Evolutionary conservation across 352 stramenopile genomes (phyloP), one percentile per base, ranked within the genome.

Genomic region (Phytophthora tentaculata): DNA sequence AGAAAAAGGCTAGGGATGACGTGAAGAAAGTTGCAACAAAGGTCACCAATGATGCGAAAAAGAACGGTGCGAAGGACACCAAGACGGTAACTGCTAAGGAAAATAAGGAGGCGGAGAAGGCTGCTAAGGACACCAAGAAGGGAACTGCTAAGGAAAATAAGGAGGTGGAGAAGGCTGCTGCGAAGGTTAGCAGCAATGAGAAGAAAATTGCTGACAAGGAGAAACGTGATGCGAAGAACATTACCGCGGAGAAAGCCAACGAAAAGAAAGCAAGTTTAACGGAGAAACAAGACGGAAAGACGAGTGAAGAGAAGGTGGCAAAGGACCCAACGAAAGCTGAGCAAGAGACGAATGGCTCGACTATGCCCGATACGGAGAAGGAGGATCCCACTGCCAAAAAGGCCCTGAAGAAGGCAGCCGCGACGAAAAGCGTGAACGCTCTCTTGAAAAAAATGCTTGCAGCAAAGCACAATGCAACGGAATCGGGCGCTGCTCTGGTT

Each of bases 371-470:
- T 32, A 48, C n/a, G 26, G 52, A 44, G 3, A 61, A 63, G 20
- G 51, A 68, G 19, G 35, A 67, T 26, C 13, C 52, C 8, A 14
- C 32, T 2, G 22, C n/a, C 3, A 67, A 56, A 41, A 74, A 58
- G 5, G 55, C 35, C 2, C 10, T 54, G 12, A 74, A 75, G 45
- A 74, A 76, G 54, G 22, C 28, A 26, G n/a, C 14, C 14, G 29
- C 64, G 14, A 76, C 71, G 41, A 80, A 74, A 39, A 80, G 72
- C 26, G 64, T 53, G 23, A 80, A 80, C 49, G 68, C 50, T 57
- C 39, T 80, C 0, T 23, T 80, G 37, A 65, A 74, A 37, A 64
- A 74, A 29, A 80, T 80, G 72, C 56, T 65, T 48, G 72, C 68
- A 9, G 68, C 64, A n/a, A 76, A 76, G 48, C 63, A 71, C 1